Percentiles rank a stretch among this genome's conserved stretches.
phyloP scores from a whole-genome alignment of 129 eudicot genomes.

The Heracleum sosnowskyi region DNA sequence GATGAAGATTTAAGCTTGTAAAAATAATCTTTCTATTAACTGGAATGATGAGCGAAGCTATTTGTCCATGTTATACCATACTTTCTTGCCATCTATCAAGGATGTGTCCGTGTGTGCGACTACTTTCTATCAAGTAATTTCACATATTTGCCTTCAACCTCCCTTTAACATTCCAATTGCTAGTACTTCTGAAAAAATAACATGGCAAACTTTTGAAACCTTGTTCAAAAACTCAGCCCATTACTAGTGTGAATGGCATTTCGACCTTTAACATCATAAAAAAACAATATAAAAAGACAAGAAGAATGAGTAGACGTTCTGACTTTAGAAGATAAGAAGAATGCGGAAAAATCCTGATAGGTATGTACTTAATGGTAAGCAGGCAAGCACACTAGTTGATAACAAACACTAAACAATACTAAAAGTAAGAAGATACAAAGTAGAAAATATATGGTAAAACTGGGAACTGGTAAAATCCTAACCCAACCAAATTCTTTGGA shows the following conservation, averaged over 20 bases:
- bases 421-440: neutral
- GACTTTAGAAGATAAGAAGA: neutral
- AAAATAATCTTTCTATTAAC: constrained; percentile 15
- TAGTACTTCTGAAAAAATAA: neutral
- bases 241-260: too few species aligned
- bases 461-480: neutral
- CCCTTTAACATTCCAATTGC: neutral
- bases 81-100: neutral
- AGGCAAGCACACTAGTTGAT: neutral
- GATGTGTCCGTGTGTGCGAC: neutral
- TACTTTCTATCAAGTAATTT: neutral
- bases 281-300: neutral
- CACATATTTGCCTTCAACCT: neutral
- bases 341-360: neutral
- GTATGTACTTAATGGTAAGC: neutral
- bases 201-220: neutral
- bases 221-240: neutral
- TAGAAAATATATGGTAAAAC: neutral
- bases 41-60: neutral
- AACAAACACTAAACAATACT: neutral
- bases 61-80: constrained; percentile 2
- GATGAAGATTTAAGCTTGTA: constrained; percentile 25
- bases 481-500: neutral
- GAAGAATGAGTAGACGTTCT: neutral
- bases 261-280: neutral